Base-by-base conservation (phyloP, 176 grass and related monocot genomes). In the Luzula sylvatica region DNA sequence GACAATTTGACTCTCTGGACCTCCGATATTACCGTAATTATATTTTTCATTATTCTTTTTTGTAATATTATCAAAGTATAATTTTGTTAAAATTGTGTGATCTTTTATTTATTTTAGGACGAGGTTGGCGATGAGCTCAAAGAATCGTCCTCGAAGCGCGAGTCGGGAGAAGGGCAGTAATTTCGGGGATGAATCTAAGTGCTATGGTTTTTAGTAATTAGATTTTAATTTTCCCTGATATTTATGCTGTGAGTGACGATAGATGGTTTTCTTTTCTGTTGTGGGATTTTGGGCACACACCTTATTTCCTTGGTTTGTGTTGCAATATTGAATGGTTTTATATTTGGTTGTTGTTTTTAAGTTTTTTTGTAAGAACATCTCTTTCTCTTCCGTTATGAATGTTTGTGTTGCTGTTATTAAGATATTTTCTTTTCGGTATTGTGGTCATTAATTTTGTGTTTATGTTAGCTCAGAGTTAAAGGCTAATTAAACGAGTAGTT, bases 1-100 rank as follows among this genome's bases (percentile, higher is more conserved):
- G 81, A 94, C 58, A 94, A 94, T 64, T 66, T 94, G 74, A 94
- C 87, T 73, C 77, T 94, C 16, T 94, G 87, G 87, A 86, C 87
- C 23, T 86, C 87, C 15, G 87, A 94, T 38, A 79, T 86, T 43
- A 94, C 77, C 71, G 87, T 94, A 63, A 16, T 58, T 15, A 53
- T 30, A 43, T 38, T 43, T 46, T n/a, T 15, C 23, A 11, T n/a
- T 9, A 18, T 1, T 20, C 8, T 22, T 38, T 14, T 23, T 11
- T n/a, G n/a, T n/a, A n/a, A n/a, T n/a, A n/a, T n/a, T n/a, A n/a
- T n/a, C n/a, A n/a, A n/a, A n/a, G n/a, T n/a, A n/a, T n/a, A n/a
- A n/a, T 19, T 46, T 50, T 12, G 19, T 18, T 23, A 27, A 50
- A 21, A 11, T 17, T 20, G 12, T 49, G 16, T 27, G 38, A 12